Evolutionary conservation across 352 stramenopile species (phyloP).

Genomic region (Pythium phragmitis): DNA sequence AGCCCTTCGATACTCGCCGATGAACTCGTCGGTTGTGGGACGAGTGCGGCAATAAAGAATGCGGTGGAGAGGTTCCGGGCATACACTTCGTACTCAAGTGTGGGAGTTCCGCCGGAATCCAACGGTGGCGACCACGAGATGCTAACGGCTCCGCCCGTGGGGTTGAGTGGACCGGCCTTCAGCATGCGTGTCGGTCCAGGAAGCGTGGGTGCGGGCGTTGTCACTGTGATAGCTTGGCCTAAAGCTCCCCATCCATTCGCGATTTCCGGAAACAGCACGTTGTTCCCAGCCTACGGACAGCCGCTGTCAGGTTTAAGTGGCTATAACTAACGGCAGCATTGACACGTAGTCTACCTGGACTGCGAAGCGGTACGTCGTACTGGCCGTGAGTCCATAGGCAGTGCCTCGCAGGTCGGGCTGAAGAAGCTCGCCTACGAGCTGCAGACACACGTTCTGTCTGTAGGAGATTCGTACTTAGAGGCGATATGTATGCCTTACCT

Average conservation of each 20-base stretch:
- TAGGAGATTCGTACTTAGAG: not conserved
- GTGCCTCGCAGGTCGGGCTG: not conserved
- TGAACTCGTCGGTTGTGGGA: constrained; percentile 1
- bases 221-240: constrained; percentile 33
- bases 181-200: constrained; percentile 29
- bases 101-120: constrained; percentile 47
- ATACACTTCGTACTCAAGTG: constrained; percentile 38
- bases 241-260: constrained; percentile 48
- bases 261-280: constrained; percentile 27
- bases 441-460: not conserved
- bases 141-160: constrained; percentile 57
- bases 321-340: too few relatives aligned
- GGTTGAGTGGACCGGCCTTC: not conserved
- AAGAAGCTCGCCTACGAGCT: constrained; percentile 22
- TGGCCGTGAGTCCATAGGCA: constrained; percentile 29
- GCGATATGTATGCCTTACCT: not conserved
- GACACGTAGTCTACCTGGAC: constrained; percentile 40
- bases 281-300: constrained; percentile 44
- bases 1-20: constrained; percentile 30
- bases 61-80: constrained; percentile 26
- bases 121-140: constrained; percentile 45
- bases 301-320: too few relatives aligned
- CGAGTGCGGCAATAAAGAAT: constrained; percentile 33
- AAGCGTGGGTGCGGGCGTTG: constrained; percentile 32
- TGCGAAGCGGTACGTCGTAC: constrained; percentile 40